Evolutionary conservation across 139 green algal species (phyloP).

Genomic region (Chlorella sp.): DNA sequence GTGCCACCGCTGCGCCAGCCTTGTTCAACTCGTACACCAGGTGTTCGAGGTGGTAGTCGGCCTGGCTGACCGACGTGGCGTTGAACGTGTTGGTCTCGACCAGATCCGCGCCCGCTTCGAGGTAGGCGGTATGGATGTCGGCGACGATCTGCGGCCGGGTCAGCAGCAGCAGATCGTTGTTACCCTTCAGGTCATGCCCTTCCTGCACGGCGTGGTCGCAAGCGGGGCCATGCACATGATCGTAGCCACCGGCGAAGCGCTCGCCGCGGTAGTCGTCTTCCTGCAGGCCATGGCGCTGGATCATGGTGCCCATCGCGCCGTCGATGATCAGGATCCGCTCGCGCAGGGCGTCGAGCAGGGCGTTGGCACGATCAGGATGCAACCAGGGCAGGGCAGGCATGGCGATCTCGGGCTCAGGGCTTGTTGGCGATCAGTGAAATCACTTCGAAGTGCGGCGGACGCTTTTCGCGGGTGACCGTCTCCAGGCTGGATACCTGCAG

Average conservation of each 20-base stretch:
- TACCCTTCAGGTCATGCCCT: conserved; percentile 96
- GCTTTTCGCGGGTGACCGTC: too few species aligned
- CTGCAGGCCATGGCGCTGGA: conserved; percentile 73
- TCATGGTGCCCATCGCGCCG: conserved; percentile 90
- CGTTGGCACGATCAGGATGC: too few species aligned
- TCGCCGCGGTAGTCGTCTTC: conserved; percentile 90
- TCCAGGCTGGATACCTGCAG: too few species aligned
- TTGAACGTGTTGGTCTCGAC: conserved; percentile 99
- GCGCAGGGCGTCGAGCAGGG: conserved; percentile 76
- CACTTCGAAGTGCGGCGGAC: too few species aligned
- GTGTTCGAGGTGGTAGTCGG: conserved; percentile 94
- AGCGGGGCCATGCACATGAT: too few species aligned
- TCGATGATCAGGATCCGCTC: conserved; percentile 94
- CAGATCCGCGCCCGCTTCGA: conserved; percentile 92
- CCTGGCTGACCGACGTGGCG: conserved; percentile 85
- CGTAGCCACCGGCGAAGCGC: too few species aligned
- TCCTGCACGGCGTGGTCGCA: conserved; percentile 71
- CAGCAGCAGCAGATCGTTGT: conserved; percentile 96
- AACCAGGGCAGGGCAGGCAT: too few species aligned
- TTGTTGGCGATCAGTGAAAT: too few species aligned
- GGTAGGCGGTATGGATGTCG: conserved; percentile 88
- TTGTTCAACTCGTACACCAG: too few species aligned
- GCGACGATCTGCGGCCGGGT: conserved; percentile 90
- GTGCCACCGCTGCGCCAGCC: too few species aligned
- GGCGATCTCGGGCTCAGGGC: too few species aligned